Percentiles rank a stretch among this genome's conserved stretches.
These are phyloP conservation scores for Penicillium rolfsii DNA, from an alignment of 2,329 filamentous ascomycete genomes.

Conservation along the genomic window DNA sequence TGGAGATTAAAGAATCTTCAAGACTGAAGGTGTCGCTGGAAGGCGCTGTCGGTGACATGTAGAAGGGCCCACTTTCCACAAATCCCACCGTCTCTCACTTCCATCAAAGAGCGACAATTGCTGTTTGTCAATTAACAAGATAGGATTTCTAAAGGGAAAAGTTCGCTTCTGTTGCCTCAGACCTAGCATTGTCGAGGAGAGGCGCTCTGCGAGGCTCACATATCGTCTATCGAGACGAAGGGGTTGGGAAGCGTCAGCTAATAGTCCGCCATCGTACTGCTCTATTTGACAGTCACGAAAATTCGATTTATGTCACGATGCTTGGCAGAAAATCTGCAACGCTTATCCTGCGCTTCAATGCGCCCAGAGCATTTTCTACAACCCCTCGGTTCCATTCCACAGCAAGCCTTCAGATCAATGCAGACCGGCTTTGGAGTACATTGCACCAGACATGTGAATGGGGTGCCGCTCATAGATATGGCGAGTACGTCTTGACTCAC, in stretches of 20 bases:
- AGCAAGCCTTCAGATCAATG: slow-evolving; percentile 35
- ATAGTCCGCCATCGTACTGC: background rate
- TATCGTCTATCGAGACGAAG: background rate
- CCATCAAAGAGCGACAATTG: background rate
- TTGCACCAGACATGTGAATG: slow-evolving; percentile 39
- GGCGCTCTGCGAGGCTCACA: background rate
- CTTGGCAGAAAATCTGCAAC: slow-evolving; percentile 8
- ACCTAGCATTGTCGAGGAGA: slow-evolving; percentile 5
- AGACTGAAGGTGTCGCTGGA: slow-evolving; percentile 24
- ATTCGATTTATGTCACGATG: slow-evolving; percentile 11
- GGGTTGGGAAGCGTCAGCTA: background rate
- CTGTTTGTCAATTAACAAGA: background rate
- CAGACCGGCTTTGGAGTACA: slow-evolving; percentile 34
- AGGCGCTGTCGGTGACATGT: slow-evolving; percentile 18
- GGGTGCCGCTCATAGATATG: slow-evolving; percentile 35
- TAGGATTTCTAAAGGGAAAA: background rate
- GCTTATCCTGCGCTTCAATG: slow-evolving; percentile 16
- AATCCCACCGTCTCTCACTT: background rate
- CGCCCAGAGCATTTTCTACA: slow-evolving; percentile 18
- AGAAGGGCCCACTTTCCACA: slow-evolving; percentile 3
- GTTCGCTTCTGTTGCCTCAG: background rate
- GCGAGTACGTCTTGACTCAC: slow-evolving; percentile 27
- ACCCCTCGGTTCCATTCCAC: slow-evolving; percentile 13
- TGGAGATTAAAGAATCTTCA: slow-evolving; percentile 4
- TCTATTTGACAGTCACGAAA: background rate